Percentiles rank a stretch among this genome's conserved stretches.
Evolutionary conservation across 768 basidiomycete genomes (phyloP).

Genomic region (Agrocybe praecox): DNA sequence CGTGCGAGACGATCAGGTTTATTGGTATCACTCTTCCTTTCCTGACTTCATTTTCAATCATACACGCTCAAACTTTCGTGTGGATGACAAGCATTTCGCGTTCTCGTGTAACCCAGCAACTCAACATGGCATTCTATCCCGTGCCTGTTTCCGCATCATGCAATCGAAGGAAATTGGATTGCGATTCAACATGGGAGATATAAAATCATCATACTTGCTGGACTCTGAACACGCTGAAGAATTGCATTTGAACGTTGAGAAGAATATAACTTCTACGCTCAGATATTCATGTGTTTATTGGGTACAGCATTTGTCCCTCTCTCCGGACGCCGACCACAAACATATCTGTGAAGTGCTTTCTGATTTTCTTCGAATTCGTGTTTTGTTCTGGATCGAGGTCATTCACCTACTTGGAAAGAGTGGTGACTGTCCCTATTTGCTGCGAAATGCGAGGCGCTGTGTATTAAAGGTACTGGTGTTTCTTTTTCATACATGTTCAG

Average conservation of each 20-base stretch:
- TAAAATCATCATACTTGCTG: conserved; percentile 14
- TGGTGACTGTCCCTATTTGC: conserved; percentile 15
- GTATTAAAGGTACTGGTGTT: neutral
- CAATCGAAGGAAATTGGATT: neutral
- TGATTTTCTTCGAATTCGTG: conserved; percentile 14
- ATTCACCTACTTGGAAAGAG: conserved; percentile 23
- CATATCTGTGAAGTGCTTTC: neutral
- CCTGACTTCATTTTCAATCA: conserved; percentile 12
- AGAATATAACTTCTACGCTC: conserved; percentile 8
- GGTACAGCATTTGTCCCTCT: conserved; percentile 7
- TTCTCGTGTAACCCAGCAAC: conserved; percentile 1
- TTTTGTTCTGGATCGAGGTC: conserved; percentile 27
- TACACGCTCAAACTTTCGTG: conserved; percentile 1
- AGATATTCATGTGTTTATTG: conserved; percentile 11
- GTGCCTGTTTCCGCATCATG: conserved; percentile 19
- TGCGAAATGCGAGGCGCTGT: conserved; percentile 10
- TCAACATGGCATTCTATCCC: conserved; percentile 3
- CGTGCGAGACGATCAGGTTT: neutral
- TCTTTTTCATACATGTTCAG: neutral
- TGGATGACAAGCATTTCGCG: neutral
- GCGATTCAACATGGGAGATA: conserved; percentile 20
- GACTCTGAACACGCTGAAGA: neutral
- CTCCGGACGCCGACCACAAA: neutral
- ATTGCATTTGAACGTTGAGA: neutral
- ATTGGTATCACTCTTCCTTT: conserved; percentile 16